Evolutionary conservation across 805 yeast species (phyloP), one percentile per base, ranked within the genome.

Genomic region (Blastobotrys chiropterorum): DNA sequence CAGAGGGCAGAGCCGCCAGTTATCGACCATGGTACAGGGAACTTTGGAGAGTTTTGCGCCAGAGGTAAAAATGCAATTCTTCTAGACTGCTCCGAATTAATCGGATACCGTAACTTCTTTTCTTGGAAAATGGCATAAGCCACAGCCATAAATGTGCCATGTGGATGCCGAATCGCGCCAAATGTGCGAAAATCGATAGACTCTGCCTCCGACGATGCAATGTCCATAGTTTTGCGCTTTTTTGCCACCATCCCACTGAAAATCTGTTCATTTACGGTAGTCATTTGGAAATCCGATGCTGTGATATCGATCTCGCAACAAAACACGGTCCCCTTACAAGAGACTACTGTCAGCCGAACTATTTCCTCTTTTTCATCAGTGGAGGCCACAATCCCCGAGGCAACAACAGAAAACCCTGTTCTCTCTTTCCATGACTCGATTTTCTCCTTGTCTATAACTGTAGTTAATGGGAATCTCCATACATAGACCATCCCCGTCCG

Each of bases 81-180:
- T 19, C 49, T 48, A 3, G 49, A 44, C 41, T 48, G 54, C 47
- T 56, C 57, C 2, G 63, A 59, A 13, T 38, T 21, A 6, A 59
- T 51, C 2, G 63, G 62, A 48, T 53, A 59, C 30, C 62, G 48
- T 38, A 58, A 49, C 44, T 41, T 47, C 3, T 53, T 48, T n/a
- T 44, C 54, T 7, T 56, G 59, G 21, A 26, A 40, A 3, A 57
- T 13, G 1, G 55, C 47, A 44, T 59, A 58, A 7, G 53, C 51
- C 5, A 59, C 15, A 1, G 56, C 58, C 45, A 49, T 41, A 34
- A 55, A 58, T 7, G 52, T 43, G 3, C 58, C 60, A 38, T 53
- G 53, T 3, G 57, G 60, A 51, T 56, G 58, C 1, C 47, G 48
- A 15, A 22, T 50, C 3, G 44, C 52, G 6, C 59, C 61, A 44